These are phyloP conservation scores for Xylaria sp. DNA, from an alignment of 2,329 filamentous ascomycete genomes.

Conservation along the genomic window DNA sequence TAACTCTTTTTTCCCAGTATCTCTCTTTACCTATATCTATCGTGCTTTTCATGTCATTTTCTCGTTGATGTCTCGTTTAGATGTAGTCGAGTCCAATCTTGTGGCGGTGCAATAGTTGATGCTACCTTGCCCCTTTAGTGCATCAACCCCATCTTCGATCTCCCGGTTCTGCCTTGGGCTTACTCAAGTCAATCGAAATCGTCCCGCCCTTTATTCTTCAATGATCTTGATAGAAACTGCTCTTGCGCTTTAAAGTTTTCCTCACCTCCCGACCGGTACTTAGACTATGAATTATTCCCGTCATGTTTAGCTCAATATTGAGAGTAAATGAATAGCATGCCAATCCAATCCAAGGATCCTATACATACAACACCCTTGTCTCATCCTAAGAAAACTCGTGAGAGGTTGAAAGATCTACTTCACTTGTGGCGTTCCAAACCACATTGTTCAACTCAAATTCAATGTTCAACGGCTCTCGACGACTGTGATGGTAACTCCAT, in stretches of 20 bases:
- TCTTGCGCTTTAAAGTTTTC: not conserved
- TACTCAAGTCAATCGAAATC: not conserved
- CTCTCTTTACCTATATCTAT: too few relatives aligned
- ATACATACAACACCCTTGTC: not conserved
- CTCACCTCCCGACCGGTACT: not conserved
- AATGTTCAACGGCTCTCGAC: not conserved
- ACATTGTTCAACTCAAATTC: not conserved
- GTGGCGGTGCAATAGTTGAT: slow-evolving; percentile 2
- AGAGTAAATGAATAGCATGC: not conserved
- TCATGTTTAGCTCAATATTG: not conserved
- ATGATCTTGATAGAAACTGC: not conserved
- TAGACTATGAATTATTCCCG: not conserved
- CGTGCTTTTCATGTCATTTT: too few relatives aligned
- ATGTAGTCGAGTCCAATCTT: not conserved
- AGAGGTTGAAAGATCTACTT: slow-evolving; percentile 1
- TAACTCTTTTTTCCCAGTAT: too few relatives aligned
- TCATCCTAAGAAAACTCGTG: not conserved
- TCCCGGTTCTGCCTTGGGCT: slow-evolving; percentile 4
- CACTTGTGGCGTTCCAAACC: not conserved
- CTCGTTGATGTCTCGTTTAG: too few relatives aligned
- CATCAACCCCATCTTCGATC: not conserved
- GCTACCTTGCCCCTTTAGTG: not conserved
- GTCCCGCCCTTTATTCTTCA: not conserved
- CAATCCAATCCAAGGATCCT: not conserved
- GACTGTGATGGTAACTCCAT: not conserved